These are phyloP conservation scores for Arthrocladium fulminans DNA, from an alignment of 2,329 filamentous ascomycete species.

Conservation along the genomic window DNA sequence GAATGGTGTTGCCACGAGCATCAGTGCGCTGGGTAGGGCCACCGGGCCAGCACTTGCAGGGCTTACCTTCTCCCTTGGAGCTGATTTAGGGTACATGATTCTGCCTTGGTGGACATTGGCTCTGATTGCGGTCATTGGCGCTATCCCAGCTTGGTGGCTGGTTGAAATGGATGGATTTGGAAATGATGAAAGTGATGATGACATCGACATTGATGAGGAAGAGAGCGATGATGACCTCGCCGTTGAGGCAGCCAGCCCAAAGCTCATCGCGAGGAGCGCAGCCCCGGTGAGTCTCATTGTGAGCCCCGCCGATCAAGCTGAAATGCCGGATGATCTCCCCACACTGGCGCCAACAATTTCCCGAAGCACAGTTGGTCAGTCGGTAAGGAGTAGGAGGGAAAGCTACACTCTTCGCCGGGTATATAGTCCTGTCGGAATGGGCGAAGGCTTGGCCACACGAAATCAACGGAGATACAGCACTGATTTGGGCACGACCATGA, in stretches of 20 bases:
- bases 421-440: conserved; percentile 23
- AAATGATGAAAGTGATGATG: conserved; percentile 27
- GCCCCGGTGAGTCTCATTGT: not conserved
- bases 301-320: conserved; percentile 6
- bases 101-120: conserved; percentile 75
- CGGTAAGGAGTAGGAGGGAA: conserved; percentile 13
- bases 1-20: conserved; percentile 80
- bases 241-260: not conserved
- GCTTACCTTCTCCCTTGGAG: conserved; percentile 63
- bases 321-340: conserved; percentile 7
- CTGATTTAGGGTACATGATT: conserved; percentile 65
- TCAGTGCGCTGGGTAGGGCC: conserved; percentile 71
- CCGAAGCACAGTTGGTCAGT: conserved; percentile 4
- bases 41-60: conserved; percentile 68
- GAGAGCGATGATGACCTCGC: conserved; percentile 10
- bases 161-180: conserved; percentile 63
- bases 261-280: not conserved
- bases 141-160: conserved; percentile 64
- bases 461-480: conserved; percentile 23
- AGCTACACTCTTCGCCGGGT: conserved; percentile 14
- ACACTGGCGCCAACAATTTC: conserved; percentile 10
- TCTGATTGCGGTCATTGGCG: conserved; percentile 53
- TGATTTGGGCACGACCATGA: conserved; percentile 23
- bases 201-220: conserved; percentile 16
- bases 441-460: conserved; percentile 17